phyloP scores from a whole-genome alignment of 441 rosid genomes.

The Brassica hybrid region DNA sequence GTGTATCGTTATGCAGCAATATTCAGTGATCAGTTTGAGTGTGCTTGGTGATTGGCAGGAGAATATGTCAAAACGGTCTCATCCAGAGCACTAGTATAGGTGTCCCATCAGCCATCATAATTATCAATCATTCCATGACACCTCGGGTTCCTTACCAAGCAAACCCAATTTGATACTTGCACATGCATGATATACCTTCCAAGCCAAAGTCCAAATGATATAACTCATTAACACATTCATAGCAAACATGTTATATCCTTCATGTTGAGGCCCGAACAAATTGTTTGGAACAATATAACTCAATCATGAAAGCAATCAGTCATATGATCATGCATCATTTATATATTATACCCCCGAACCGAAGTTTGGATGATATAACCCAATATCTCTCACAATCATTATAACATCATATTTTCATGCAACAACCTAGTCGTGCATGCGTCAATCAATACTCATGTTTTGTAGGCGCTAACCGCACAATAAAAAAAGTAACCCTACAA shows the following conservation, averaged over 20 bases:
- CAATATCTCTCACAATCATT: neutral
- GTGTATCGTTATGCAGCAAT: neutral
- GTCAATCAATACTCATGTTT: neutral
- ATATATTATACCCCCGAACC: neutral
- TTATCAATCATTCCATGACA: neutral
- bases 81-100: neutral
- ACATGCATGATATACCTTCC: neutral
- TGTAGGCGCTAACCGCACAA: neutral
- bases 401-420: neutral
- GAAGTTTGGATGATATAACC: neutral
- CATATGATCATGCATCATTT: neutral
- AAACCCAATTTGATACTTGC: neutral
- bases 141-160: neutral
- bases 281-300: no score
- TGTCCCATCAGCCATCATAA: neutral
- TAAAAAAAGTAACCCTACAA: no score
- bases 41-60: neutral
- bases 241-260: neutral
- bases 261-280: neutral
- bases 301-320: neutral
- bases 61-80: neutral
- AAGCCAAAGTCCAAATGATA: neutral
- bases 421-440: neutral
- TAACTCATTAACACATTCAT: neutral
- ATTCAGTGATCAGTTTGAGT: neutral